Percentiles rank a stretch among this genome's conserved stretches.
These are phyloP conservation scores for Hsuehochloa calcarea DNA, from an alignment of 176 grass and related monocot species.

Conservation along the genomic window DNA sequence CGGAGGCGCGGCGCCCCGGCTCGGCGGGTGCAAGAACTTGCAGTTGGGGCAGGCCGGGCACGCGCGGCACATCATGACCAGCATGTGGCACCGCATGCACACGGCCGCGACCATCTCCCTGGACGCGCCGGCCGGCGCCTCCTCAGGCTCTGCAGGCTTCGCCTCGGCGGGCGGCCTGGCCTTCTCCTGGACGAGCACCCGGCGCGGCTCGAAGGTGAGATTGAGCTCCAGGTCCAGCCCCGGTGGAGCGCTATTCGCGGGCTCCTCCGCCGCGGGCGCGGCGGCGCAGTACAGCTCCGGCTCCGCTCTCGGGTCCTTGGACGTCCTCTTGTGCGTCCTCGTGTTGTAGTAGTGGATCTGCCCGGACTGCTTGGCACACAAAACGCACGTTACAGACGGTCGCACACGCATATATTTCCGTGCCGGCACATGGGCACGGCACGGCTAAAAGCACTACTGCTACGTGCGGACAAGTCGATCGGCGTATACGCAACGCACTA, in stretches of 20 bases:
- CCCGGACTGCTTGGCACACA: conserved; percentile 50
- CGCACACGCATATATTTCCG: not conserved
- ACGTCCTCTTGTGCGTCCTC: conserved; percentile 77
- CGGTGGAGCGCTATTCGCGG: conserved; percentile 5
- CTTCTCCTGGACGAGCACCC: not conserved
- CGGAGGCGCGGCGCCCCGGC: not conserved
- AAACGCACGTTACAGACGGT: not conserved
- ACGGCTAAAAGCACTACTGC: not conserved
- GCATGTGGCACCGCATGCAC: conserved; percentile 84
- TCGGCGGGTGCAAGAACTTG: conserved; percentile 74
- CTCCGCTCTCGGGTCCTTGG: conserved; percentile 53
- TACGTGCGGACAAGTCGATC: not conserved
- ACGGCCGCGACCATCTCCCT: conserved; percentile 87
- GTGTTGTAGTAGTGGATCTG: conserved; percentile 93
- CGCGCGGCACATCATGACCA: conserved; percentile 82
- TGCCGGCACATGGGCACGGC: not conserved
- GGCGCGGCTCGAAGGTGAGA: conserved; percentile 54
- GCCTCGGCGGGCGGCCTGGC: not conserved
- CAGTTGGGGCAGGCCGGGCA: conserved; percentile 87
- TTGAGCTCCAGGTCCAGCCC: conserved; percentile 83
- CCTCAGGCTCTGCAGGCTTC: not conserved
- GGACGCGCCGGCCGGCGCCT: not conserved
- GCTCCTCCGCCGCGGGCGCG: conserved; percentile 16
- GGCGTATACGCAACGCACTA: not conserved
- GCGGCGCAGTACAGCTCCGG: not conserved